Base-by-base conservation (phyloP, 148 eudicot species). In the Chenopodium berlandieri region DNA sequence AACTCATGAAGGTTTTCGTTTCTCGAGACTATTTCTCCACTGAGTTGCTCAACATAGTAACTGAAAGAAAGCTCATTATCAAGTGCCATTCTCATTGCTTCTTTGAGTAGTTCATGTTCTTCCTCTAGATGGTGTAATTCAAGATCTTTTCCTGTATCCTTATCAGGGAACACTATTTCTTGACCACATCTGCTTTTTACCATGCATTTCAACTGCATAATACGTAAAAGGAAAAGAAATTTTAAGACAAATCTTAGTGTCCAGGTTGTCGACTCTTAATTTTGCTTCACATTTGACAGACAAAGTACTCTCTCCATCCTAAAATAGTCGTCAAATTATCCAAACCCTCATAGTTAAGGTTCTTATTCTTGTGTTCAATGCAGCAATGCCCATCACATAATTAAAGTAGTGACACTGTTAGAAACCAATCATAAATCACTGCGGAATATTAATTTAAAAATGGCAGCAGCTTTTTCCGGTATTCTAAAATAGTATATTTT, bases 51-150 rank as follows among this genome's bases (percentile, higher is more conserved):
- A 67, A 75, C 78, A 71, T 86, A 83, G 69, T 73, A 88, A 54
- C 82, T 84, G 37, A 82, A 12, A 30, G 87, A 80, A 48, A 80
- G 83, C 56, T 88, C 79, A 68, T 82, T 82, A 79, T 86, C 88
- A 81, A 78, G 83, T 17, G 82, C 84, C 93, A 91, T 85, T 73
- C 82, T 83, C 75, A 37, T 80, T 19, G 85, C 89, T 82, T 82
- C 89, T 84, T 89, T 88, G 71, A 89, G 83, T 83, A 88, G 46
- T 52, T 85, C 81, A 47, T 81, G 85, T 67, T 91, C 90, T 73
- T 84, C 87, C 70, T 80, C 86, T 23, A 78, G 83, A 78, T 77
- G 79, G 37, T 84, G 83, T 50, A 77, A 76, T 74, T 87, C 68
- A 2, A 71, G 32, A 60, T 77, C 52, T 52, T 81, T 83, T 76